Conservation (phyloP, 129 eudicot species). For the Kitagawia praeruptora region DNA sequence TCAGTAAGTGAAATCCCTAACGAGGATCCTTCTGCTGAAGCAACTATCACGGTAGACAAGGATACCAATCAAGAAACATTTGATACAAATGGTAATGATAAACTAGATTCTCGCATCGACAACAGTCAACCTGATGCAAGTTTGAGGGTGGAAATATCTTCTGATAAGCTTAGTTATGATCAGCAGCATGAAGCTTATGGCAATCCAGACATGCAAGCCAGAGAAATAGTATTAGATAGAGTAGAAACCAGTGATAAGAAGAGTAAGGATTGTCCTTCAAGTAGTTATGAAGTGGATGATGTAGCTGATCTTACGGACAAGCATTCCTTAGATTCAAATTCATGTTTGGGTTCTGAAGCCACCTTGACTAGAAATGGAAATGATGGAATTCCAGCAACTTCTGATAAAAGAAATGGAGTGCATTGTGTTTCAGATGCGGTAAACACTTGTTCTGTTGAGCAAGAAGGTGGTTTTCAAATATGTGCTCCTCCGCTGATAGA, state of each 20-base stretch:
- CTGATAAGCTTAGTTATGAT: conserved; percentile 22
- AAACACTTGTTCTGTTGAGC: conserved; percentile 1
- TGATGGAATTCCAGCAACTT: conserved; percentile 15
- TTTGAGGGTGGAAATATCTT: conserved; percentile 20
- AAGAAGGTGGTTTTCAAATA: conserved; percentile 19
- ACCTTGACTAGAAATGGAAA: conserved; percentile 23
- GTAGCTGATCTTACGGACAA: conserved; percentile 28
- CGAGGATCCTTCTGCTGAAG: conserved; percentile 8
- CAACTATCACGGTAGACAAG: conserved; percentile 9
- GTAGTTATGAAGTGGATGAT: conserved; percentile 18
- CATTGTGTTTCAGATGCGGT: conserved; percentile 15
- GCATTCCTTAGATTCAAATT: conserved; percentile 18
- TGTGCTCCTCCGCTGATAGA: conserved; percentile 13
- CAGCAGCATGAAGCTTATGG: conserved; percentile 23
- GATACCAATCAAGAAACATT: conserved; percentile 18
- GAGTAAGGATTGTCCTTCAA: conserved; percentile 12
- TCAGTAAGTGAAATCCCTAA: conserved; percentile 10
- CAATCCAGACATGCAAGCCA: conserved; percentile 16
- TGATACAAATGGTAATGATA: conserved; percentile 21
- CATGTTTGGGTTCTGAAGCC: conserved; percentile 29
- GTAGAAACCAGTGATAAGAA: conserved; percentile 26
- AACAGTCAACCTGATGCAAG: conserved; percentile 8
- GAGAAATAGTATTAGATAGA: conserved; percentile 8
- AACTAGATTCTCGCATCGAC: conserved; percentile 14
- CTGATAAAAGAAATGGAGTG: conserved; percentile 13